These are phyloP conservation scores for Sungouiozyma intestinalis DNA, from an alignment of 805 yeast genomes.

Conservation along the genomic window DNA sequence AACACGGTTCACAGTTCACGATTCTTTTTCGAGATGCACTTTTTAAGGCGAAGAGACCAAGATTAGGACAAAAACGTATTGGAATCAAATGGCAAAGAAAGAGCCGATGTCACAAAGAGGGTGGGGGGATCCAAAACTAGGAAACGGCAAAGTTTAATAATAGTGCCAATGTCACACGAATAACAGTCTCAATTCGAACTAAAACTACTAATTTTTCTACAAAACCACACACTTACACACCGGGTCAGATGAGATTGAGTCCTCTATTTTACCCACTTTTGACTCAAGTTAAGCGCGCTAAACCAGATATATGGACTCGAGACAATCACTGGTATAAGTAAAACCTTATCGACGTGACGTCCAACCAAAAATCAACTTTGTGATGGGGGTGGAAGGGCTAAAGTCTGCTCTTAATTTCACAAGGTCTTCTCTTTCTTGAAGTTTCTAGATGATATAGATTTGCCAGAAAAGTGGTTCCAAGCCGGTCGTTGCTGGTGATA, in stretches of 20 bases:
- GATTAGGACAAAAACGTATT: background rate
- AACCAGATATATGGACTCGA: background rate
- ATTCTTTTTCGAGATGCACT: too few species aligned
- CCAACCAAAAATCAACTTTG: too few species aligned
- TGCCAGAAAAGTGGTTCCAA: background rate
- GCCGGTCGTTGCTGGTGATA: background rate
- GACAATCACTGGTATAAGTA: too few species aligned
- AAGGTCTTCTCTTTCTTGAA: background rate
- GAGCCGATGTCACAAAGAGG: background rate
- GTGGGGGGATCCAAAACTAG: background rate
- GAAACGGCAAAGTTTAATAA: background rate
- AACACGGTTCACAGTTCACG: too few species aligned
- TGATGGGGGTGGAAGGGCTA: too few species aligned
- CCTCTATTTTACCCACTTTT: background rate
- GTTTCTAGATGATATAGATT: background rate
- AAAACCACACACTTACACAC: background rate
- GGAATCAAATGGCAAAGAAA: background rate
- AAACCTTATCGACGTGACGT: too few species aligned
- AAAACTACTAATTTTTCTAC: background rate
- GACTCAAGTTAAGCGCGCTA: background rate
- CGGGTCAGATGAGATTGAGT: background rate
- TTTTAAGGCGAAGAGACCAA: too few species aligned
- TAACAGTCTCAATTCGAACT: background rate
- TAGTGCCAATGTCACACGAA: background rate
- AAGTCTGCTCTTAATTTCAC: background rate